Conservation (phyloP, 306 rosid species). For the Vicia villosa region DNA sequence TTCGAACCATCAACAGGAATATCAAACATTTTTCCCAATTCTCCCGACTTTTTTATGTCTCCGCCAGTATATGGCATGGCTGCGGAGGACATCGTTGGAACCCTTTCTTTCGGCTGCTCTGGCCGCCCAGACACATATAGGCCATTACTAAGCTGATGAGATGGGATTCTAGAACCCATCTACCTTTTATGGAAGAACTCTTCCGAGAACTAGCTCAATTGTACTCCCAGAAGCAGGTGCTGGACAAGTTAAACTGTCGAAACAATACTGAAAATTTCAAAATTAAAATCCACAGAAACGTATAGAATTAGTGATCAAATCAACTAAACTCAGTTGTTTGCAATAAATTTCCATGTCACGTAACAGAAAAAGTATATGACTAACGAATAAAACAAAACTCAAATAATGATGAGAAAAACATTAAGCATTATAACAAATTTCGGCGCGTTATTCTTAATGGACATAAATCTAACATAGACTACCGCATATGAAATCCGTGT, state of each 20-base stretch:
- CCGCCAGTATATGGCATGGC: conserved; percentile 98
- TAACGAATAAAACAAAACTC: conserved; percentile 1
- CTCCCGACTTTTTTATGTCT: conserved; percentile 91
- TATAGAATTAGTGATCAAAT: conserved; percentile 24
- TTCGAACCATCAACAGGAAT: conserved; percentile 91
- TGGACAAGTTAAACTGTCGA: conserved; percentile 27
- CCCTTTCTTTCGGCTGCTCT: conserved; percentile 95
- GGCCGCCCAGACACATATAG: conserved; percentile 97
- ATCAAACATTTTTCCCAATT: conserved; percentile 96
- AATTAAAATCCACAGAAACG: background rate
- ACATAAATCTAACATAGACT: background rate
- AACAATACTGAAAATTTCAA: conserved; percentile 33
- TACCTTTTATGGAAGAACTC: conserved; percentile 41
- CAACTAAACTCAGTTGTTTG: conserved; percentile 11
- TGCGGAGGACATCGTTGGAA: conserved; percentile 88
- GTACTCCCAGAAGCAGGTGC: conserved; percentile 26
- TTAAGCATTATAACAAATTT: conserved; percentile 7
- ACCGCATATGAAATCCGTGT: background rate
- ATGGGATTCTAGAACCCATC: conserved; percentile 96
- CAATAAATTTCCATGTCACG: conserved; percentile 21
- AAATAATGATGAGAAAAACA: background rate
- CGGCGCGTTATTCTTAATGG: background rate
- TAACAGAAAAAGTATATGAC: background rate
- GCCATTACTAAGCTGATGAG: conserved; percentile 99
- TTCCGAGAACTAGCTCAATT: conserved; percentile 18